Conservation (phyloP, 1,284 basidiomycete species). For the Apiotrichum akiyoshidainum region DNA sequence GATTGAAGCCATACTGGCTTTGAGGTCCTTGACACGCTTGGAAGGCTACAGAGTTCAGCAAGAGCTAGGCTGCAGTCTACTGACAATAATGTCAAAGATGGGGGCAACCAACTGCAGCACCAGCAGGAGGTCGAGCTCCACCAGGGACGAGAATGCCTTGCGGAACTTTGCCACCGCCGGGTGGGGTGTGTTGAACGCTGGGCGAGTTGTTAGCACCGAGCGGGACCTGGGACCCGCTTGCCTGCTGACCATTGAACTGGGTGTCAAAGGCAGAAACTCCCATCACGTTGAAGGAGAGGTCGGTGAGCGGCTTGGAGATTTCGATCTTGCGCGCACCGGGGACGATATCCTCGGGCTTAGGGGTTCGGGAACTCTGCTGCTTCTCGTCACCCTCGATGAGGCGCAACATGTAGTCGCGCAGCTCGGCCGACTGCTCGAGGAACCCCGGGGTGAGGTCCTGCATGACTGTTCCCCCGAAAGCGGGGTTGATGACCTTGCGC, state of each 20-base stretch:
- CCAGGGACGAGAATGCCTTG: not conserved
- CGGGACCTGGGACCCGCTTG: too few species aligned
- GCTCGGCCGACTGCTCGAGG: slow-evolving; percentile 60
- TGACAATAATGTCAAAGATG: slow-evolving; percentile 49
- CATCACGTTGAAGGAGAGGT: slow-evolving; percentile 66
- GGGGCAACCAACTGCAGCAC: slow-evolving; percentile 19
- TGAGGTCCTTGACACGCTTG: slow-evolving; percentile 1
- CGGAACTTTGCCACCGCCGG: slow-evolving; percentile 50
- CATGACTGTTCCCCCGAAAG: slow-evolving; percentile 44
- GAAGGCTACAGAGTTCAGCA: slow-evolving; percentile 15
- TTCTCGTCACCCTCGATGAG: slow-evolving; percentile 1
- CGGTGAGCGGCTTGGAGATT: slow-evolving; percentile 8
- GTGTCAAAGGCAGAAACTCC: slow-evolving; percentile 66
- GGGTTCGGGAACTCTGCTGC: not conserved
- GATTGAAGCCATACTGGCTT: slow-evolving; percentile 26
- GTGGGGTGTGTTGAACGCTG: slow-evolving; percentile 23
- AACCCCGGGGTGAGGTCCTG: slow-evolving; percentile 56
- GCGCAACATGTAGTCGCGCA: slow-evolving; percentile 28
- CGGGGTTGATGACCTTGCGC: slow-evolving; percentile 52
- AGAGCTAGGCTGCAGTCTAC: too few species aligned
- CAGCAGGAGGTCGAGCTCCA: slow-evolving; percentile 1
- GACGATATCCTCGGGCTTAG: slow-evolving; percentile 14
- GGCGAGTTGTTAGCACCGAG: slow-evolving; percentile 7
- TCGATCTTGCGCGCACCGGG: slow-evolving; percentile 17
- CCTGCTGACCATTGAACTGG: slow-evolving; percentile 46